A percentile compares a stretch with the other conserved stretches of the same genome.
Evolutionary conservation across 208 protist species (phyloP).

Genomic region (Leishmania aethiopica): DNA sequence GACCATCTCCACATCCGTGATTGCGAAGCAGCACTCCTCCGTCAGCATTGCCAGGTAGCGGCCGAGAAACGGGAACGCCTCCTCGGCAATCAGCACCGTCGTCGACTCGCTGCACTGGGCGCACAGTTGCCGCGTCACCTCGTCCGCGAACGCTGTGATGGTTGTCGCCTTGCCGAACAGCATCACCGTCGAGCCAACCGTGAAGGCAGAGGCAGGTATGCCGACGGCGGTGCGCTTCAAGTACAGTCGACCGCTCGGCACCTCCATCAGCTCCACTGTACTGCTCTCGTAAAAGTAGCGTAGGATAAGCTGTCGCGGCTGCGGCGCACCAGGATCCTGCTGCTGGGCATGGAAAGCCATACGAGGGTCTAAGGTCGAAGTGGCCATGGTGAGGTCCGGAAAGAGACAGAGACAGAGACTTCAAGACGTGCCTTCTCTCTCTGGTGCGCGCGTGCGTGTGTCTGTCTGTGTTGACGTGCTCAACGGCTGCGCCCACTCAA

Average conservation of each 20-base stretch:
- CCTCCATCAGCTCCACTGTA: constrained; percentile 77
- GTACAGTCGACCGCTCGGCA: constrained; percentile 52
- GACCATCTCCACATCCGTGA: constrained; percentile 69
- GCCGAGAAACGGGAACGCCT: constrained; percentile 52
- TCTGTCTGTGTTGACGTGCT: not conserved
- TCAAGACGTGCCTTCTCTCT: not conserved
- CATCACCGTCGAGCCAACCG: constrained; percentile 60
- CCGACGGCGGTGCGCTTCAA: constrained; percentile 61
- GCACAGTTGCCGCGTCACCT: constrained; percentile 81
- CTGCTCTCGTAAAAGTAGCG: constrained; percentile 78
- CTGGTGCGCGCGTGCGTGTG: not conserved
- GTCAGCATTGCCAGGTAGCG: constrained; percentile 73
- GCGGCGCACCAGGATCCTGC: constrained; percentile 58
- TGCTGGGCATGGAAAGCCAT: constrained; percentile 83
- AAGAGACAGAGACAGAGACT: not conserved
- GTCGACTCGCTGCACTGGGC: constrained; percentile 68
- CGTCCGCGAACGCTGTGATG: constrained; percentile 77
- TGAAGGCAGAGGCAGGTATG: constrained; percentile 56
- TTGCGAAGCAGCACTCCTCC: constrained; percentile 81
- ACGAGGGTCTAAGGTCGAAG: constrained; percentile 73
- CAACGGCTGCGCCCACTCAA: not conserved
- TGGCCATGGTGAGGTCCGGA: constrained; percentile 41
- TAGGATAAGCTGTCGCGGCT: constrained; percentile 58
- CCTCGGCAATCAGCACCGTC: constrained; percentile 64
- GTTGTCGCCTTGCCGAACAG: constrained; percentile 66